Conservation (phyloP, 2,329 filamentous ascomycete species). For the Akanthomyces dipterigenus region DNA sequence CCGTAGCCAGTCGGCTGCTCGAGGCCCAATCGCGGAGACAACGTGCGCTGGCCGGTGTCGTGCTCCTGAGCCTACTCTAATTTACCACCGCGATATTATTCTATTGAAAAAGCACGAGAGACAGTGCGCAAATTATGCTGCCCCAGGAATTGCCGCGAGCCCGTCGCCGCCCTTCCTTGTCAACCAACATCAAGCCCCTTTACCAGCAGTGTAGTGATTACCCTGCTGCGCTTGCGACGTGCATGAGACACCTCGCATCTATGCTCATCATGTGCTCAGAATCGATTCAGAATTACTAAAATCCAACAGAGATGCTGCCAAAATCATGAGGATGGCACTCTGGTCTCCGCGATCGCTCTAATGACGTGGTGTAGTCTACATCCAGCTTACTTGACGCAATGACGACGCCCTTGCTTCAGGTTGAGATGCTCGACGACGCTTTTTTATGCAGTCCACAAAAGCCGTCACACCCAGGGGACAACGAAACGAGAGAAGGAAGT, state of each 20-base stretch:
- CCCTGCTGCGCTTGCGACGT: background rate
- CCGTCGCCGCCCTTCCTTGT: background rate
- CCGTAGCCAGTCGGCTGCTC: background rate
- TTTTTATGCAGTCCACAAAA: background rate
- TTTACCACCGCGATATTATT: background rate
- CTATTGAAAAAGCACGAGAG: background rate
- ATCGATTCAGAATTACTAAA: background rate
- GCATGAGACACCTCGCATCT: background rate
- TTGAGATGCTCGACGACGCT: background rate
- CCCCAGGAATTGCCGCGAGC: background rate
- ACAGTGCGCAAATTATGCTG: background rate
- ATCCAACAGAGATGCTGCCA: background rate
- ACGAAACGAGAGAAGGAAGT: background rate
- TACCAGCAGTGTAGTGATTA: too few relatives aligned
- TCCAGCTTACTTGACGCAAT: background rate
- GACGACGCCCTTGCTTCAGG: background rate
- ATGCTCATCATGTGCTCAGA: background rate
- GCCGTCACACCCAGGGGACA: background rate
- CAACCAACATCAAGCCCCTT: background rate
- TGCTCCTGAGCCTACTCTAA: background rate
- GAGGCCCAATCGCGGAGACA: slow-evolving; percentile 4
- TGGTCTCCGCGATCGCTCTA: background rate
- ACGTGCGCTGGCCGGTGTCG: background rate
- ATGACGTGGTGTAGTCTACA: background rate
- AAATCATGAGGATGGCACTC: too few relatives aligned